A percentile compares a stretch with the other conserved stretches of the same genome.
Evolutionary conservation across 169 alveolate genomes (phyloP).

Genomic region (Cryptosporidium meleagridis): DNA sequence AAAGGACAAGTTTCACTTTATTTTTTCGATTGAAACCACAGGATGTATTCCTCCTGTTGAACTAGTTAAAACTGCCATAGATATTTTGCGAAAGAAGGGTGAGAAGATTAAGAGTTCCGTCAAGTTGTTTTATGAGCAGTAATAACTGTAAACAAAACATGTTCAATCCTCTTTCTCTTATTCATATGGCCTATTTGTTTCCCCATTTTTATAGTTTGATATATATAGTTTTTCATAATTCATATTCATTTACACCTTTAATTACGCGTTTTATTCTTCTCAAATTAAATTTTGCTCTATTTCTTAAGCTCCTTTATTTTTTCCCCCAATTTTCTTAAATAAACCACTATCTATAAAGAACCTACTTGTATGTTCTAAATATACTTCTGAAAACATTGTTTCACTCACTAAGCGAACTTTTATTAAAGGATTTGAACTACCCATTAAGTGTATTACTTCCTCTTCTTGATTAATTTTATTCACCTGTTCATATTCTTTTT

Average conservation of each 20-base stretch:
- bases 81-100: constrained; percentile 77
- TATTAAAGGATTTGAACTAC: constrained; percentile 4
- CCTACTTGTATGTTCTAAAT: not conserved
- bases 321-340: not conserved
- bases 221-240: not conserved
- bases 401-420: not conserved
- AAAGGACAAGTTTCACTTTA: constrained; percentile 87
- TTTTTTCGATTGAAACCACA: constrained; percentile 85
- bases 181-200: not conserved
- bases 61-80: constrained; percentile 79
- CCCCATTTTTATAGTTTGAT: not conserved
- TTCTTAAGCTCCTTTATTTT: not conserved
- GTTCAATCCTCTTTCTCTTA: not conserved
- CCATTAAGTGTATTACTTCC: not conserved
- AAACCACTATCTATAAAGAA: constrained; percentile 28
- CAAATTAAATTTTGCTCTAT: too few species aligned
- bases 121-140: constrained; percentile 69
- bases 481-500: not conserved
- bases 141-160: not conserved
- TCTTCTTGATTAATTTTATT: not conserved
- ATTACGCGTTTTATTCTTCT: too few species aligned
- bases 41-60: constrained; percentile 83
- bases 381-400: constrained; percentile 23
- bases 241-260: too few species aligned
- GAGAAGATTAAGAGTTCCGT: constrained; percentile 75